Evolutionary conservation across 2,329 filamentous ascomycete genomes (phyloP).

Genomic region (Xylariaceae sp.): DNA sequence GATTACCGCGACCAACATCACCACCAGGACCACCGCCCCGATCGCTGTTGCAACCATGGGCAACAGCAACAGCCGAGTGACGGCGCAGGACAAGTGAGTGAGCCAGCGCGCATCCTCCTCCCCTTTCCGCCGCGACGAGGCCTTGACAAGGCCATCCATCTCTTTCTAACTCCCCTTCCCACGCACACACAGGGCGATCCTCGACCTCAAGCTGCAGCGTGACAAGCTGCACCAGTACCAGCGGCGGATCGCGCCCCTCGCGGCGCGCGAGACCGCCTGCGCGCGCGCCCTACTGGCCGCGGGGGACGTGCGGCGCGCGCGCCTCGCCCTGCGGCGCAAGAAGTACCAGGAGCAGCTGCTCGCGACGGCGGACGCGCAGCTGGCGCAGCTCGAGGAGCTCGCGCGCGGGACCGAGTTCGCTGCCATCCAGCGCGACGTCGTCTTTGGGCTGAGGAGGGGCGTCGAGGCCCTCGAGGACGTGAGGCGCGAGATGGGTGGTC

Average conservation of each 20-base stretch:
- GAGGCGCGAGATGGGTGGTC: conserved; percentile 88
- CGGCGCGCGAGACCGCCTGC: conserved; percentile 77
- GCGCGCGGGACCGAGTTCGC: conserved; percentile 91
- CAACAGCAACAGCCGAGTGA: conserved; percentile 49
- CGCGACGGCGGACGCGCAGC: conserved; percentile 81
- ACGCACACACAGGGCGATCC: conserved; percentile 63
- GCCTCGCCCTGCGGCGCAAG: conserved; percentile 84
- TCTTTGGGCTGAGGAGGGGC: conserved; percentile 88
- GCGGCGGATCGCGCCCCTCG: conserved; percentile 78
- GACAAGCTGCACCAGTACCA: conserved; percentile 97
- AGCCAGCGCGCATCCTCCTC: conserved; percentile 1
- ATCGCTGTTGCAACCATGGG: too few species aligned
- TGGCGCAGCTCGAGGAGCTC: conserved; percentile 87
- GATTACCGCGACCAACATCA: conserved; percentile 3
- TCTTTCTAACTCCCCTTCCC: conserved; percentile 1
- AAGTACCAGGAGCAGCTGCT: conserved; percentile 94
- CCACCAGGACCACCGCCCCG: too few species aligned
- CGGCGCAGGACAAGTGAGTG: conserved; percentile 75
- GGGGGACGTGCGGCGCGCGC: conserved; percentile 72
- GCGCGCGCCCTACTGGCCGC: conserved; percentile 74
- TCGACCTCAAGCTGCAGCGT: conserved; percentile 95
- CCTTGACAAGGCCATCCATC: conserved; percentile 5
- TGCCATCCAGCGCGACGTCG: conserved; percentile 89
- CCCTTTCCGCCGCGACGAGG: conserved; percentile 4
- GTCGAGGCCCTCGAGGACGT: conserved; percentile 86